These are phyloP conservation scores for Furculomyces boomerangus DNA, from an alignment of 371 early-diverging fungal genomes.

Conservation along the genomic window DNA sequence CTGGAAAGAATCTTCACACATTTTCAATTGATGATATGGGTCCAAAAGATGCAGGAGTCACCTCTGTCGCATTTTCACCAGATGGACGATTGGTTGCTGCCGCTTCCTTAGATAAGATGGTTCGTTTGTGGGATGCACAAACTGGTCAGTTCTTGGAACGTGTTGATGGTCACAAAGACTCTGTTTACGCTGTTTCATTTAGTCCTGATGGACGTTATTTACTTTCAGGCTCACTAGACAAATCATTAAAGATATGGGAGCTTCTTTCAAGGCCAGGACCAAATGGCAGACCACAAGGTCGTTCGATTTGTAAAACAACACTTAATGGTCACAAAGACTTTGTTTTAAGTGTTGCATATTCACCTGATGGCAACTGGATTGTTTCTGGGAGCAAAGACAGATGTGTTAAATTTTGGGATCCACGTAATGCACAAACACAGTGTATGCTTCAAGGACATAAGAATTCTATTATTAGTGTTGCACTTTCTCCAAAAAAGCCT, in stretches of 20 bases:
- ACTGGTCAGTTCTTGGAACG: slow-evolving; percentile 66
- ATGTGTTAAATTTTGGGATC: slow-evolving; percentile 91
- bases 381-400: slow-evolving; percentile 91
- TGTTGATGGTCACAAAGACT: slow-evolving; percentile 90
- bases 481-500: slow-evolving; percentile 58
- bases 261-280: slow-evolving; percentile 29
- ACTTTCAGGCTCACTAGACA: slow-evolving; percentile 89
- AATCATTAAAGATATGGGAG: slow-evolving; percentile 92
- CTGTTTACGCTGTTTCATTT: slow-evolving; percentile 92
- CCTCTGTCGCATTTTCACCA: slow-evolving; percentile 80
- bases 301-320: slow-evolving; percentile 11
- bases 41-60: slow-evolving; percentile 83
- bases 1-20: slow-evolving; percentile 45
- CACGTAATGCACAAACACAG: slow-evolving; percentile 50
- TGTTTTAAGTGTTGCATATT: slow-evolving; percentile 88
- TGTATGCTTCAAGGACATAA: slow-evolving; percentile 95
- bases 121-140: slow-evolving; percentile 84
- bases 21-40: slow-evolving; percentile 64
- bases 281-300: slow-evolving; percentile 8
- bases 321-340: slow-evolving; percentile 74
- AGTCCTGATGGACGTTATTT: slow-evolving; percentile 79
- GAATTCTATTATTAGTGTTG: slow-evolving; percentile 92
- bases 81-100: slow-evolving; percentile 65
- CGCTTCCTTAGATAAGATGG: slow-evolving; percentile 82
- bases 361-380: slow-evolving; percentile 83